Evolutionary conservation across 2,329 filamentous ascomycete genomes (phyloP).

Genomic region (Ophiostoma montium): DNA sequence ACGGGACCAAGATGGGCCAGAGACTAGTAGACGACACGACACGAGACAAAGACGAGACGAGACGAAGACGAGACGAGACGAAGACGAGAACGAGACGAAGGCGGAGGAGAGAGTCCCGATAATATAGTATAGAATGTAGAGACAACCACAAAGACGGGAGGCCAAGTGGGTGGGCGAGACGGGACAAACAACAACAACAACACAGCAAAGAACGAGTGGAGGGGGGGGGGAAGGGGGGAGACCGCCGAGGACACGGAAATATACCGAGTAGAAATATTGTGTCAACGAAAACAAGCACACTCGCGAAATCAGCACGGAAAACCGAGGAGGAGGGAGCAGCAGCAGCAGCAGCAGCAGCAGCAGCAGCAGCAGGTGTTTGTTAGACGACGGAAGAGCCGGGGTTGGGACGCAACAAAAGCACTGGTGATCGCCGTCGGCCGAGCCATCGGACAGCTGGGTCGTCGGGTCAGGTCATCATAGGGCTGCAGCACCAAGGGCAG

Average conservation of each 20-base stretch:
- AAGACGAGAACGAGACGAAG: neutral
- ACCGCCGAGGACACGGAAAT: no score
- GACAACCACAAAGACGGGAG: no score
- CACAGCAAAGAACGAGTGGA: neutral
- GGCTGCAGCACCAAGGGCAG: neutral
- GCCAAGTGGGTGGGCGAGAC: no score
- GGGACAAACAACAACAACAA: neutral
- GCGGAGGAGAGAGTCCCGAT: neutral
- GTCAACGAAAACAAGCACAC: no score
- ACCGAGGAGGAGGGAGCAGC: no score
- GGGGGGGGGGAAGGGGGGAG: no score
- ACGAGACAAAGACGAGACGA: neutral
- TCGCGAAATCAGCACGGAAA: neutral
- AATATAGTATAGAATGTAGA: no score
- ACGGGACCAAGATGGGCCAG: no score
- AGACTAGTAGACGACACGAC: neutral
- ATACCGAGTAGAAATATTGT: no score
- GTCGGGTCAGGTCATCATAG: constrained; percentile 11
- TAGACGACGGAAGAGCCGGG: constrained; percentile 3
- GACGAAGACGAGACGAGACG: no score
- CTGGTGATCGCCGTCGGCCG: constrained; percentile 5
- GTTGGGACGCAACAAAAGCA: neutral
- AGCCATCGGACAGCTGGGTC: constrained; percentile 8
- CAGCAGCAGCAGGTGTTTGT: neutral
- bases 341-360: neutral